A percentile compares a stretch with the other conserved stretches of the same genome.
These are phyloP conservation scores for Tuber indicum DNA, from an alignment of 495 filamentous ascomycete genomes.

Conservation along the genomic window DNA sequence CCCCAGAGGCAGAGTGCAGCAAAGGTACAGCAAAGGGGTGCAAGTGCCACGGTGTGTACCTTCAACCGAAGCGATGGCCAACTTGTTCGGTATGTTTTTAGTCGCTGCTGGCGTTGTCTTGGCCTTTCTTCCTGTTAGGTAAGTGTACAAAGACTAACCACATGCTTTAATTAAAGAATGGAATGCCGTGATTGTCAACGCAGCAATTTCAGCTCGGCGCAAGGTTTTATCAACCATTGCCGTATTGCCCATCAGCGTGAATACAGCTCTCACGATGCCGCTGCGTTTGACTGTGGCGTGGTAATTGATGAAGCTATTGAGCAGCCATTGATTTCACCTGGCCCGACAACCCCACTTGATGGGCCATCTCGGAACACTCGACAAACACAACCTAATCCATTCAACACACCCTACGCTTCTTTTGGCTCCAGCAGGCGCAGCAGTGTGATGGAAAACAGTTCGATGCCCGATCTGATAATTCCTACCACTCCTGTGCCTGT, in stretches of 20 bases:
- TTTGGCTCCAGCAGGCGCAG: conserved; percentile 19
- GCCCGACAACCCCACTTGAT: conserved; percentile 31
- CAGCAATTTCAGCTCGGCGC: conserved; percentile 86
- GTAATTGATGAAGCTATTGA: conserved; percentile 56
- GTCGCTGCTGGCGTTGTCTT: background rate
- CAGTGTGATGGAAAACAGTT: conserved; percentile 6
- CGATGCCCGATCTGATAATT: conserved; percentile 1
- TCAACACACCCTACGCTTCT: conserved; percentile 19
- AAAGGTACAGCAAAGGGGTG: conserved; percentile 38
- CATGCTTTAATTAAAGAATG: conserved; percentile 51
- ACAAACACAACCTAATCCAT: conserved; percentile 30
- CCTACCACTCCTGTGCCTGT: conserved; percentile 1
- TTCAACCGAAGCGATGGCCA: conserved; percentile 36
- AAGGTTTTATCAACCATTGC: conserved; percentile 98
- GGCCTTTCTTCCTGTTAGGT: background rate
- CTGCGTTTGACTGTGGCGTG: conserved; percentile 80
- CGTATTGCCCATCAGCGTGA: conserved; percentile 87
- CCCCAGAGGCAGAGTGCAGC: conserved; percentile 46
- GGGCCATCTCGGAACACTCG: conserved; percentile 40
- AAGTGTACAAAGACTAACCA: conserved; percentile 9
- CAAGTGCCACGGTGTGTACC: conserved; percentile 34
- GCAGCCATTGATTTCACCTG: conserved; percentile 19
- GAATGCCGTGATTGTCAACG: conserved; percentile 82
- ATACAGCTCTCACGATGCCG: conserved; percentile 89
- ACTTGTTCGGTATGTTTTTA: conserved; percentile 38